These are phyloP conservation scores for Podospora comata DNA, from an alignment of 495 filamentous ascomycete genomes.

Conservation along the genomic window DNA sequence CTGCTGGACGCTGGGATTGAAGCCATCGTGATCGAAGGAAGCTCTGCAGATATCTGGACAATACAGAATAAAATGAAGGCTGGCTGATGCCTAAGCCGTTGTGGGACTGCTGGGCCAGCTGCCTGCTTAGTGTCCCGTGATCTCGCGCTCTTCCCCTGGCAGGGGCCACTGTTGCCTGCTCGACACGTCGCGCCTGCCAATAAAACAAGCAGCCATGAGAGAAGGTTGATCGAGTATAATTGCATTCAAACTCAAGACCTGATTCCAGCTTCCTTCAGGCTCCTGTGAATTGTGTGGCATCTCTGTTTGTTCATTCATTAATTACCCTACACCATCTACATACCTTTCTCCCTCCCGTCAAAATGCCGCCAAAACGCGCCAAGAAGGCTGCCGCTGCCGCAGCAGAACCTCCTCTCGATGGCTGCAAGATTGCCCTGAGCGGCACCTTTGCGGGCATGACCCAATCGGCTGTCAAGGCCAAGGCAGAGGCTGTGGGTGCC, in stretches of 20 bases:
- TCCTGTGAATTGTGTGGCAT: neutral
- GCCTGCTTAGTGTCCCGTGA: conserved; percentile 19
- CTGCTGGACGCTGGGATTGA: too few relatives aligned
- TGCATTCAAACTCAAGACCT: neutral
- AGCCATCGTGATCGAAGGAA: too few relatives aligned
- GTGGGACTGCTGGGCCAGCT: conserved; percentile 16
- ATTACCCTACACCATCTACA: too few relatives aligned
- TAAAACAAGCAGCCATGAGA: conserved; percentile 1
- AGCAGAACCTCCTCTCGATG: conserved; percentile 37
- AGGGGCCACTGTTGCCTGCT: conserved; percentile 28
- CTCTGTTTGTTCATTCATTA: too few relatives aligned
- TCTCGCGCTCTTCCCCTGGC: conserved; percentile 10
- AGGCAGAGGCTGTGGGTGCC: conserved; percentile 51
- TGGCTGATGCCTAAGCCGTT: conserved; percentile 24
- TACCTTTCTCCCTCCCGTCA: too few relatives aligned
- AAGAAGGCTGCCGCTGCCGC: conserved; percentile 30
- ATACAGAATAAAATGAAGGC: conserved; percentile 7
- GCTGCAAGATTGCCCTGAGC: conserved; percentile 55
- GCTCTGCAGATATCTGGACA: too few relatives aligned
- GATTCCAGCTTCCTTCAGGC: neutral
- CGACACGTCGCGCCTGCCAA: conserved; percentile 23
- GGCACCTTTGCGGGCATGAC: conserved; percentile 56
- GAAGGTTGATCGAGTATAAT: neutral
- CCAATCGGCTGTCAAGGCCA: conserved; percentile 46
- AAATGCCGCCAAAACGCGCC: conserved; percentile 29